Conservation (phyloP, 2,329 filamentous ascomycete species). For the Epichloe festucae region DNA sequence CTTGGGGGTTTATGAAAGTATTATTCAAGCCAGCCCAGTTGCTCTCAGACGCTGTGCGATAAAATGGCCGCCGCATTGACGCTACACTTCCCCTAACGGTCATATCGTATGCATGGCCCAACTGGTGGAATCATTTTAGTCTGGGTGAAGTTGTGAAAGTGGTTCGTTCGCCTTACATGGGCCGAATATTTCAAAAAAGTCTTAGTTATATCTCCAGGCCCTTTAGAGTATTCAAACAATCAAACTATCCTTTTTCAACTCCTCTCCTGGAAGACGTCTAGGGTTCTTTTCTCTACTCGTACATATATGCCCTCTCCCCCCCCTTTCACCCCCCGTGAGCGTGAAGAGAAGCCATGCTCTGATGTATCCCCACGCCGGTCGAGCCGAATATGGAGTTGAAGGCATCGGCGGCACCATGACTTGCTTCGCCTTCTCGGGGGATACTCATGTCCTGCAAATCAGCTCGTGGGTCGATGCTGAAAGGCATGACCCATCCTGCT, state of each 20-base stretch:
- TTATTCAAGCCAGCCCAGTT: neutral
- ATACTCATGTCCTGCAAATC: conserved; percentile 34
- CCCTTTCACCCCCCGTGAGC: neutral
- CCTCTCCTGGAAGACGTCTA: neutral
- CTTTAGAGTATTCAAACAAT: no score
- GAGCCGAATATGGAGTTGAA: conserved; percentile 36
- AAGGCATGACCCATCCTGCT: conserved; percentile 84
- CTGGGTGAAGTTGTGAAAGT: no score
- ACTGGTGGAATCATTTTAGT: no score
- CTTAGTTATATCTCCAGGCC: no score
- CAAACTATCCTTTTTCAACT: neutral
- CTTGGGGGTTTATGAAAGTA: no score
- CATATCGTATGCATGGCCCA: no score
- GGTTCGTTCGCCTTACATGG: no score
- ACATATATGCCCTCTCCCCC: no score
- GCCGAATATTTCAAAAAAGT: no score
- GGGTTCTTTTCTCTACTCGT: neutral
- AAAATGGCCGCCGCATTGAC: no score
- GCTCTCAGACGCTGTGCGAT: no score
- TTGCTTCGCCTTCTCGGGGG: conserved; percentile 21
- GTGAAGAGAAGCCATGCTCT: conserved; percentile 11
- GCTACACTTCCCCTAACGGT: no score
- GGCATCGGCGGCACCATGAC: conserved; percentile 23
- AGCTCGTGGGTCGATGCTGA: conserved; percentile 73
- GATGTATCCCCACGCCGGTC: conserved; percentile 24